Evolutionary conservation across 768 basidiomycete species (phyloP).

Genomic region (Mycena olivaceomarginata): DNA sequence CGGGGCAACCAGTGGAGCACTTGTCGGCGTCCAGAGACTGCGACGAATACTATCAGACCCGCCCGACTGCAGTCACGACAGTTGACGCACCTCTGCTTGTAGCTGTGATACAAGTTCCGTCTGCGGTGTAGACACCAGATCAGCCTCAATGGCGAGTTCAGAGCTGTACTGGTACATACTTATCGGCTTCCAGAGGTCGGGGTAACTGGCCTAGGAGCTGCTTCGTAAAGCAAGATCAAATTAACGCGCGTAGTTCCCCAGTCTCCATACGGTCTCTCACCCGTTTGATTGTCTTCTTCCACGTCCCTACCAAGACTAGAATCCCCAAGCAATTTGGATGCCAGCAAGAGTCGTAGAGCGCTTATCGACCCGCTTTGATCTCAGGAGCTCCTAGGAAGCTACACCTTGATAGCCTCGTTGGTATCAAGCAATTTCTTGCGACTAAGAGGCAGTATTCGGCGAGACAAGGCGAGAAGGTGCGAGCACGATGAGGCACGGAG

Average conservation of each 20-base stretch:
- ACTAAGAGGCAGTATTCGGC: neutral
- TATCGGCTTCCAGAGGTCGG: neutral
- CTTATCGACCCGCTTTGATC: neutral
- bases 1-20: no score
- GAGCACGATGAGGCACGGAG: no score
- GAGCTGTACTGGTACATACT: neutral
- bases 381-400: neutral
- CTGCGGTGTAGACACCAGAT: neutral
- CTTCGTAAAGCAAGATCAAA: neutral
- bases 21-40: no score
- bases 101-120: neutral
- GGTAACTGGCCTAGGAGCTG: neutral
- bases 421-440: neutral
- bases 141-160: neutral
- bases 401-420: neutral
- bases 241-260: neutral
- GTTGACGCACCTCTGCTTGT: neutral
- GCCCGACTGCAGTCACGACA: neutral
- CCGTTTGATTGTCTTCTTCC: neutral
- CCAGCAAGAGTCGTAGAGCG: neutral
- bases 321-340: neutral
- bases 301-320: neutral
- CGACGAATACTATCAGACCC: neutral
- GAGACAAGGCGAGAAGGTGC: neutral
- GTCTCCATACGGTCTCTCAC: neutral